phyloP scores from a whole-genome alignment of 2,329 filamentous ascomycete genomes.

The Fusarium sp. region DNA sequence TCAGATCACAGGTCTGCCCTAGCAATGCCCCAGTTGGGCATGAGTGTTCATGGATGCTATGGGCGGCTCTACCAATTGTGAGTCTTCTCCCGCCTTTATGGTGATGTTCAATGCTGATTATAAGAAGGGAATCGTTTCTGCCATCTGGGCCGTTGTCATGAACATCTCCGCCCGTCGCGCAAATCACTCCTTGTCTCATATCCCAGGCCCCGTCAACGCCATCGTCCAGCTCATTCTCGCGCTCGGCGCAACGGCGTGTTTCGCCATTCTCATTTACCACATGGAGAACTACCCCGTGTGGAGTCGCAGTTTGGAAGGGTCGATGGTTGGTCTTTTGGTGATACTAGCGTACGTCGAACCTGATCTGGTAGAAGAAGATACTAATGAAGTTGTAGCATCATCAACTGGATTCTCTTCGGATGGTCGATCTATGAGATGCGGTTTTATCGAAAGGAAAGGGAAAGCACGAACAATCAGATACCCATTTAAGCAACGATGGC shows the following conservation, averaged over 20 bases:
- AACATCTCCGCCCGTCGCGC: constrained; percentile 43
- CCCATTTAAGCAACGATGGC: constrained; percentile 29
- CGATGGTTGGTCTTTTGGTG: constrained; percentile 44
- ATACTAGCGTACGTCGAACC: constrained; percentile 41
- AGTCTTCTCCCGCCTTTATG: background rate
- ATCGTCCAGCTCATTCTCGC: constrained; percentile 43
- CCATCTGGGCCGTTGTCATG: constrained; percentile 40
- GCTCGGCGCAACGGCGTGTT: constrained; percentile 40
- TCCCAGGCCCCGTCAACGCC: constrained; percentile 34
- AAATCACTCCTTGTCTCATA: constrained; percentile 36
- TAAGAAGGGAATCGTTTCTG: constrained; percentile 28
- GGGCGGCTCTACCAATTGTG: constrained; percentile 46
- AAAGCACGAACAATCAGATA: constrained; percentile 31
- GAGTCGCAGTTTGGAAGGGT: constrained; percentile 32
- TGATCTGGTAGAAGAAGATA: background rate
- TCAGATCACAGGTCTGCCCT: constrained; percentile 40
- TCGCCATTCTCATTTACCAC: constrained; percentile 42
- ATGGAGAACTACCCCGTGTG: constrained; percentile 33
- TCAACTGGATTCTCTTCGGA: constrained; percentile 39
- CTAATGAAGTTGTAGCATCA: constrained; percentile 27
- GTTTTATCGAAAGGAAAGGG: constrained; percentile 18
- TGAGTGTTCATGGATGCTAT: constrained; percentile 45
- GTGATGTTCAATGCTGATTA: background rate
- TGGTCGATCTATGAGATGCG: constrained; percentile 37
- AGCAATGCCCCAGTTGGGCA: constrained; percentile 21